Conservation (phyloP, 2,329 filamentous ascomycete genomes). For the Dothistroma pini region DNA sequence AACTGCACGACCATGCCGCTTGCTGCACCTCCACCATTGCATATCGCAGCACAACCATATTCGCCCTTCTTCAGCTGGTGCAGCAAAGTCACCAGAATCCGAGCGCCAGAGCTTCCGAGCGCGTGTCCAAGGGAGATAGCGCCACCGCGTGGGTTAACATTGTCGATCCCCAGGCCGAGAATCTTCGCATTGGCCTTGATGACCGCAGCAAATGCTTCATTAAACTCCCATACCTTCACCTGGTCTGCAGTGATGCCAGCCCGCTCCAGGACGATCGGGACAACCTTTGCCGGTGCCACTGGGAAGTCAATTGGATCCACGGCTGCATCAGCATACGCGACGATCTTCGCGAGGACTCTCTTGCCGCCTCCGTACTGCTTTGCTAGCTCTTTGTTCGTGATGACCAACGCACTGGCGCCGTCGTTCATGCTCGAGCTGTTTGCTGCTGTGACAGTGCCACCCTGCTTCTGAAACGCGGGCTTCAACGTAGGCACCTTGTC, state of each 20-base stretch:
- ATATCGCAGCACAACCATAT: slow-evolving; percentile 93
- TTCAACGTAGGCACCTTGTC: slow-evolving; percentile 85
- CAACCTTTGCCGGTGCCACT: slow-evolving; percentile 84
- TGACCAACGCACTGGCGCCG: slow-evolving; percentile 82
- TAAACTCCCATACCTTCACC: slow-evolving; percentile 96
- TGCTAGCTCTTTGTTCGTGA: slow-evolving; percentile 77
- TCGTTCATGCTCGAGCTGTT: slow-evolving; percentile 95
- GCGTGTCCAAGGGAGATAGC: slow-evolving; percentile 92
- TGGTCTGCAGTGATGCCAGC: slow-evolving; percentile 89
- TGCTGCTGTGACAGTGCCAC: slow-evolving; percentile 88
- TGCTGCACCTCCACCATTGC: slow-evolving; percentile 91
- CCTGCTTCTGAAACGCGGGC: slow-evolving; percentile 83
- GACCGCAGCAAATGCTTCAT: slow-evolving; percentile 94
- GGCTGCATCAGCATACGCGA: slow-evolving; percentile 82
- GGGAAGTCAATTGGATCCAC: slow-evolving; percentile 92
- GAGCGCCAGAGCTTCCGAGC: slow-evolving; percentile 85
- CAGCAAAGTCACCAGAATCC: slow-evolving; percentile 83
- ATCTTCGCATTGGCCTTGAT: slow-evolving; percentile 96
- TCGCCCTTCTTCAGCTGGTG: slow-evolving; percentile 90
- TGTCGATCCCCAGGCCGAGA: slow-evolving; percentile 71
- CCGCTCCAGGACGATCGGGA: slow-evolving; percentile 81
- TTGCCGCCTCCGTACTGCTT: slow-evolving; percentile 71
- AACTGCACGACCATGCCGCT: slow-evolving; percentile 87
- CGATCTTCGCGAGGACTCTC: slow-evolving; percentile 81
- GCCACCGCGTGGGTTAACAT: slow-evolving; percentile 83